These are phyloP conservation scores for Fomitopsis serialis DNA, from an alignment of 768 basidiomycete genomes.

Conservation along the genomic window DNA sequence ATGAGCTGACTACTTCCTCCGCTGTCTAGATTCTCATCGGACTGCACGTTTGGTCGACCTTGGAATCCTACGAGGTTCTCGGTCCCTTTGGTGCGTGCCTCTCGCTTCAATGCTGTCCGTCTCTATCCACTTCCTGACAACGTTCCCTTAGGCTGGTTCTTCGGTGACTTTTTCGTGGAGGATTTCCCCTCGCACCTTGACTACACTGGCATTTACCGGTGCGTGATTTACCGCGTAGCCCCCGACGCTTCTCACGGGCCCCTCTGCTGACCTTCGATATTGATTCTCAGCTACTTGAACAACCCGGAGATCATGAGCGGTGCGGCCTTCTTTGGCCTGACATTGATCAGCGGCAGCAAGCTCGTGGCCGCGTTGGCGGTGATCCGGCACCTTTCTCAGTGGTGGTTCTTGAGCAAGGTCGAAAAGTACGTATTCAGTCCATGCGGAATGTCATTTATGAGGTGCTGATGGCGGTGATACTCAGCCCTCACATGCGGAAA, in stretches of 20 bases:
- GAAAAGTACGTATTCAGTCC: slow-evolving; percentile 65
- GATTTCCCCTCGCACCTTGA: slow-evolving; percentile 86
- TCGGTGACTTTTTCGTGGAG: slow-evolving; percentile 95
- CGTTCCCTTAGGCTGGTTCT: slow-evolving; percentile 80
- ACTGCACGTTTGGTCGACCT: slow-evolving; percentile 87
- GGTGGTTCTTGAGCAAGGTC: slow-evolving; percentile 93
- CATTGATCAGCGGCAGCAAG: slow-evolving; percentile 87
- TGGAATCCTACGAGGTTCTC: slow-evolving; percentile 87
- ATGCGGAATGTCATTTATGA: neutral
- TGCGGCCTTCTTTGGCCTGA: slow-evolving; percentile 91
- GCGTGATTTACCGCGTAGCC: slow-evolving; percentile 12
- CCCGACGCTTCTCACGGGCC: too few species aligned
- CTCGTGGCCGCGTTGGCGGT: slow-evolving; percentile 85
- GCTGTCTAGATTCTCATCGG: slow-evolving; percentile 51
- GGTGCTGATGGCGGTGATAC: neutral
- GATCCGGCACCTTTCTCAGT: slow-evolving; percentile 80
- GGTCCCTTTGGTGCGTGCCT: slow-evolving; percentile 75
- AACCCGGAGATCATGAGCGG: slow-evolving; percentile 97
- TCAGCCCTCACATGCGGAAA: slow-evolving; percentile 96
- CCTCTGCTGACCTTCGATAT: neutral
- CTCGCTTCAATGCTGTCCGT: neutral
- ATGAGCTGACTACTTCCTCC: neutral
- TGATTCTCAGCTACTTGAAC: slow-evolving; percentile 65
- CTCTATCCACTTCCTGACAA: neutral
- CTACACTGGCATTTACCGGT: slow-evolving; percentile 97